phyloP scores from a whole-genome alignment of 305 asterid species.

The Fraxinus dipetala region DNA sequence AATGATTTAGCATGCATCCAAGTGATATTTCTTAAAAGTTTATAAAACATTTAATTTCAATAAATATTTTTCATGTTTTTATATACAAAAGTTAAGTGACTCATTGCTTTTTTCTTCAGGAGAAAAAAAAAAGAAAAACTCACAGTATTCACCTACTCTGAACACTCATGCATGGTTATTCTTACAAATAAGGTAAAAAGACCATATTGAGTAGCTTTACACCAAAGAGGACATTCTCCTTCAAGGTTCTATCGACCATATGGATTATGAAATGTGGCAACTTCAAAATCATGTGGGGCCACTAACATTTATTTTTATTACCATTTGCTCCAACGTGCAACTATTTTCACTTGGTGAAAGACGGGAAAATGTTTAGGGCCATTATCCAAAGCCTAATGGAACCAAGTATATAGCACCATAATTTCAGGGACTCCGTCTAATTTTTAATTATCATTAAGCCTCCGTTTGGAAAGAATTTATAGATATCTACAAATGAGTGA shows the following conservation, averaged over 20 bases:
- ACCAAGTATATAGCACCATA: constrained; percentile 16
- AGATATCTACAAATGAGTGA: neutral
- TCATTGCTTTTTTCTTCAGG: neutral
- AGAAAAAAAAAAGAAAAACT: neutral
- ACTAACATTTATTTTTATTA: neutral
- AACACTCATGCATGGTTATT: neutral
- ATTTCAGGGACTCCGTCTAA: neutral
- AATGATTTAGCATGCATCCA: neutral
- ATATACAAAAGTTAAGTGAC: neutral
- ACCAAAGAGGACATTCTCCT: neutral
- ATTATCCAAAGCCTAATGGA: constrained; percentile 14
- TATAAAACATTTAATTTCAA: neutral
- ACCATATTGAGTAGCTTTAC: neutral
- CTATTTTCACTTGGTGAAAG: constrained; percentile 3
- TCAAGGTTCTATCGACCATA: neutral
- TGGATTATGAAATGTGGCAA: neutral
- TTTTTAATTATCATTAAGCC: neutral
- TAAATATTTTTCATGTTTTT: neutral
- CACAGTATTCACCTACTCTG: neutral
- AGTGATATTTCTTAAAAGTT: neutral
- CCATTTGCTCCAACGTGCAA: neutral
- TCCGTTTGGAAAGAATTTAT: neutral
- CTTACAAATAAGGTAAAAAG: neutral
- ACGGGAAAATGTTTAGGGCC: constrained; percentile 4
- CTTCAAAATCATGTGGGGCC: neutral